phyloP scores from a whole-genome alignment of 2,329 filamentous ascomycete species.

The Cordyceps cateniannulata region DNA sequence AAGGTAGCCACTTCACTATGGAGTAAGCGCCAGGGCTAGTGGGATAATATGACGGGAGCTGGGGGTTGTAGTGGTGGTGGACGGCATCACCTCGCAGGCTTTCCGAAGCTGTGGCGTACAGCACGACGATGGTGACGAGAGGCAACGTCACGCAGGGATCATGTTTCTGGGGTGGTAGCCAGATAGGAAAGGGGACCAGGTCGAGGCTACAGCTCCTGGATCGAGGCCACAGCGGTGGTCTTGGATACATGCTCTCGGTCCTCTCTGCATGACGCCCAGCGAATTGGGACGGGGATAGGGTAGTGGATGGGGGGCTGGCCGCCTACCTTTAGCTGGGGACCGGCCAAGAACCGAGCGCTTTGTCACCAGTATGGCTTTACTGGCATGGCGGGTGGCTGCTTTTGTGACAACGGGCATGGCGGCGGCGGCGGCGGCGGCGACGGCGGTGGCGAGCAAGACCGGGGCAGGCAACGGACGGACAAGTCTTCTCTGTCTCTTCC shows the following conservation, averaged over 20 bases:
- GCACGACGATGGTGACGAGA: background rate
- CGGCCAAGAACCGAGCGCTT: no score
- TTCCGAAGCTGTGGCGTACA: background rate
- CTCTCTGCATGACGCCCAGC: background rate
- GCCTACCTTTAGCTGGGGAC: no score
- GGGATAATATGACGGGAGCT: background rate
- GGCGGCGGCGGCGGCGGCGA: no score
- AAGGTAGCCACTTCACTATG: background rate
- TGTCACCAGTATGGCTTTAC: no score
- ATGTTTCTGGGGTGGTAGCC: background rate
- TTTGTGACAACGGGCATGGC: background rate
- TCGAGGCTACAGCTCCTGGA: background rate
- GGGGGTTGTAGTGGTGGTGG: background rate
- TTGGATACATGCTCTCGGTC: background rate
- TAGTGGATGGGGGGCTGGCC: no score
- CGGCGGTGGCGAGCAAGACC: no score
- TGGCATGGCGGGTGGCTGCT: background rate
- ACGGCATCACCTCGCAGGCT: background rate
- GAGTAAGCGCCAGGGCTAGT: slow-evolving; percentile 9
- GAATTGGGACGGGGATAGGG: no score
- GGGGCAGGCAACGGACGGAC: no score
- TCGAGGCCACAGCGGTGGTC: background rate
- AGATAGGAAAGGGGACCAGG: background rate
- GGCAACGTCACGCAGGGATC: background rate
- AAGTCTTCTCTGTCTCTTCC: no score